Conservation (phyloP, 2,329 filamentous ascomycete genomes). For the Penicillium sp. region DNA sequence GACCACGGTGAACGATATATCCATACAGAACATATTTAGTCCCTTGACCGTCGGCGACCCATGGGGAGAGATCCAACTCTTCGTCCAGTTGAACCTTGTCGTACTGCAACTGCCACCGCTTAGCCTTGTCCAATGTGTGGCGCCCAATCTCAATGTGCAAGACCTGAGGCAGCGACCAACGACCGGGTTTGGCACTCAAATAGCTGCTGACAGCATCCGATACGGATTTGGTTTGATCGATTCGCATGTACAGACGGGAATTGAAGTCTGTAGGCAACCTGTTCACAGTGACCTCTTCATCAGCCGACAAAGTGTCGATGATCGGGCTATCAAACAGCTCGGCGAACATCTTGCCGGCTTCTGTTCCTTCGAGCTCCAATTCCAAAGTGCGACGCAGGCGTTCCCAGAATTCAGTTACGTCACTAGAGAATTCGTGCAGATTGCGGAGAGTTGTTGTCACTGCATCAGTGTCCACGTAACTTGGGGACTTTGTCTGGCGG, state of each 20-base stretch:
- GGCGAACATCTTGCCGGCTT: constrained; percentile 42
- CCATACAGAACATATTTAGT: constrained; percentile 59
- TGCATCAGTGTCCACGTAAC: constrained; percentile 45
- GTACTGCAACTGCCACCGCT: constrained; percentile 59
- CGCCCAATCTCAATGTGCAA: constrained; percentile 59
- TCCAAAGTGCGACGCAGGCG: constrained; percentile 54
- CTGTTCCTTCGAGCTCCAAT: constrained; percentile 52
- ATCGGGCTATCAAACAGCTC: constrained; percentile 50
- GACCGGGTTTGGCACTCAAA: constrained; percentile 36
- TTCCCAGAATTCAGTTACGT: constrained; percentile 60
- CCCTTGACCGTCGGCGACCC: constrained; percentile 34
- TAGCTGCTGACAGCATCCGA: constrained; percentile 38
- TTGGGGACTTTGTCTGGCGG: constrained; percentile 41
- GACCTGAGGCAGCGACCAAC: constrained; percentile 50
- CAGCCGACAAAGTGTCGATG: constrained; percentile 4
- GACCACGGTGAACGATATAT: constrained; percentile 61
- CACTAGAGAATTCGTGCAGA: constrained; percentile 48
- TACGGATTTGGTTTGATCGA: constrained; percentile 39
- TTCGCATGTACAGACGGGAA: constrained; percentile 41
- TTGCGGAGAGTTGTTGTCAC: constrained; percentile 45
- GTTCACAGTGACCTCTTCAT: constrained; percentile 34
- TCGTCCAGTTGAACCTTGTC: constrained; percentile 60
- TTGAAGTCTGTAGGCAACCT: constrained; percentile 40
- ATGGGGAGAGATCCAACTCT: constrained; percentile 48
- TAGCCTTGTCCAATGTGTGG: constrained; percentile 56